A percentile compares a stretch with the other conserved stretches of the same genome.
Conservation (phyloP, 2,329 filamentous ascomycete species). For the Coccinonectria pachysandricola region DNA sequence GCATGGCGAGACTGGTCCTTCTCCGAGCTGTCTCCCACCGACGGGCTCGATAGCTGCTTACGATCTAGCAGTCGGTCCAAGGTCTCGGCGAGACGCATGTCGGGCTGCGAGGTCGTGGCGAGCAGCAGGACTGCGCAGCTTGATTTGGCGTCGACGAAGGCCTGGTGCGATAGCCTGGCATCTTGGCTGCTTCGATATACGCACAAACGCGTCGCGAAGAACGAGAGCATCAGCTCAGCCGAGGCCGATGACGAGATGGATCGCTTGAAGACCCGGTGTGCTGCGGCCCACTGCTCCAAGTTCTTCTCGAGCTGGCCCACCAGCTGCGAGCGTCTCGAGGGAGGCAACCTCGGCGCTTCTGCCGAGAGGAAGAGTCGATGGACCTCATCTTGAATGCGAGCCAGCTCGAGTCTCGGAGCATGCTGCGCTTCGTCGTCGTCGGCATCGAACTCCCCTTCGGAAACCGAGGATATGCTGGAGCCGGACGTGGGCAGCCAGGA, state of each 20-base stretch:
- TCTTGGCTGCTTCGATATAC: conserved; percentile 6
- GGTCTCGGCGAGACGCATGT: conserved; percentile 6
- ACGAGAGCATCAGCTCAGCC: conserved; percentile 8
- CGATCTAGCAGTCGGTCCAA: conserved; percentile 8
- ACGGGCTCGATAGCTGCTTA: conserved; percentile 1
- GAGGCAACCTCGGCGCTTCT: conserved; percentile 4
- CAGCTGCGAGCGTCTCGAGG: conserved; percentile 4
- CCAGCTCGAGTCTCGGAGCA: conserved; percentile 12
- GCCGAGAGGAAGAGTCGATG: conserved; percentile 9
- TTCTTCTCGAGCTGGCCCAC: conserved; percentile 10
- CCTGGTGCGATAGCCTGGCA: conserved; percentile 1
- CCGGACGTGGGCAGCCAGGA: conserved; percentile 13
- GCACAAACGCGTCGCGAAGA: conserved; percentile 15
- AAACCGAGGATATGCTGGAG: conserved; percentile 2
- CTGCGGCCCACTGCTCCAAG: conserved; percentile 13
- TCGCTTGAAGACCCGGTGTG: conserved; percentile 8
- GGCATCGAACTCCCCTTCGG: background rate
- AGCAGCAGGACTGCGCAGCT: conserved; percentile 15
- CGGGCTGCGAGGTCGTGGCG: conserved; percentile 10
- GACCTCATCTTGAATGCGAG: conserved; percentile 15
- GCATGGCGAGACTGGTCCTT: background rate
- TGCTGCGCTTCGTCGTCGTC: conserved; percentile 5
- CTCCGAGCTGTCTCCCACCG: conserved; percentile 1
- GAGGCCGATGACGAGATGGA: conserved; percentile 3
- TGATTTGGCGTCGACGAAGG: conserved; percentile 12